Evolutionary conservation across 805 yeast genomes (phyloP).

Genomic region (Hanseniaspora nectarophila): DNA sequence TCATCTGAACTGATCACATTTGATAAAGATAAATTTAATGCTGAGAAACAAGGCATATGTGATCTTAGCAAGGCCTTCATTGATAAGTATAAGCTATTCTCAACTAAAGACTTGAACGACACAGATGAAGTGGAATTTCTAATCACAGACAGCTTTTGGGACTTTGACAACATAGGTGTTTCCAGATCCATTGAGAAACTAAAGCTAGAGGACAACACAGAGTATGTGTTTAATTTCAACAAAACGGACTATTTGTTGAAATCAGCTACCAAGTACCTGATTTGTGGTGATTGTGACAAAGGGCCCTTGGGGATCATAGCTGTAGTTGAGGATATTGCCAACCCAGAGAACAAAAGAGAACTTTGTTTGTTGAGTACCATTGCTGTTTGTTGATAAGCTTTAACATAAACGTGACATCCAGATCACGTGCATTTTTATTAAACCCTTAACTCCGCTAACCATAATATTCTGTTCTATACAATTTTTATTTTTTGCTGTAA

Average conservation of each 20-base stretch:
- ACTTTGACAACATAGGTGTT: slow-evolving; percentile 68
- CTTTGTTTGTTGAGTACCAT: slow-evolving; percentile 6
- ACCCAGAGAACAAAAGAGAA: not conserved
- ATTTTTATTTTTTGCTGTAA: not conserved
- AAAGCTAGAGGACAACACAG: slow-evolving; percentile 20
- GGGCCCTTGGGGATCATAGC: slow-evolving; percentile 62
- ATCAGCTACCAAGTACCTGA: slow-evolving; percentile 41
- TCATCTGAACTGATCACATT: slow-evolving; percentile 18
- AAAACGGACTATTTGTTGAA: slow-evolving; percentile 22
- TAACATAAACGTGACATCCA: not conserved
- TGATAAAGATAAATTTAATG: slow-evolving; percentile 7
- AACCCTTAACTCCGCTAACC: no score
- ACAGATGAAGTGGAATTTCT: slow-evolving; percentile 27
- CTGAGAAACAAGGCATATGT: slow-evolving; percentile 10
- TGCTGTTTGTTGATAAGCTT: not conserved
- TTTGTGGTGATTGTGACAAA: slow-evolving; percentile 66
- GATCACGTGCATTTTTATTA: not conserved
- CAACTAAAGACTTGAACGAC: slow-evolving; percentile 16
- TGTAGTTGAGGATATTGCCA: slow-evolving; percentile 26
- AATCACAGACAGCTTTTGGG: slow-evolving; percentile 54
- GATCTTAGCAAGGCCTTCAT: slow-evolving; percentile 16
- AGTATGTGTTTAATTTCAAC: slow-evolving; percentile 12
- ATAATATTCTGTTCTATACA: no score
- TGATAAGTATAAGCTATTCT: slow-evolving; percentile 18
- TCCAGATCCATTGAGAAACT: slow-evolving; percentile 30